Evolutionary conservation across 2,329 filamentous ascomycete species (phyloP), one percentile per base, ranked within the genome.

Genomic region (Paracoccidioides brasiliensis): DNA sequence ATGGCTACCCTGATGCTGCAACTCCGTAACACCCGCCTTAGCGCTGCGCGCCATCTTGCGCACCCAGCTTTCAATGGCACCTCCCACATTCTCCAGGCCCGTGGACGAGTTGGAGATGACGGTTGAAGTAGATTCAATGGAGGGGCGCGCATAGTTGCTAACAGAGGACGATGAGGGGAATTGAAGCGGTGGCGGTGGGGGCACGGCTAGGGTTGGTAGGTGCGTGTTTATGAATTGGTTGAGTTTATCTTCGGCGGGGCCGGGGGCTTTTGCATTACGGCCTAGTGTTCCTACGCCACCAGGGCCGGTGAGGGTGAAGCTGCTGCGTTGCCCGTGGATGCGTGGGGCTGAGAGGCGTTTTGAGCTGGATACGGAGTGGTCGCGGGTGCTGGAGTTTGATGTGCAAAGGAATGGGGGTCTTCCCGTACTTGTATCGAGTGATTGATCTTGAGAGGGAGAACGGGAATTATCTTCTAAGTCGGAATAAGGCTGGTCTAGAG

Each of bases 21-120:
- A 59, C 30, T 73, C 71, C 52, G 63, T 68, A 53, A 74, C 60
- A 9, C 69, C 67, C 7, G 67, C 62, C 52, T 72, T 73, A 3
- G 72, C 72, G 50, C 69, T 69, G 8, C 64, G 70, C 0, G 89
- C 88, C 41, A 95, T 83, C 59, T 89, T 88, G 58, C 90, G 79
- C 57, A 97, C 76, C 90, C 93, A 98, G 0, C 84, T 86, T 71
- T 97, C 93, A 35, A 97, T 84, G 2, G 86, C 85, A 5, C 88
- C 86, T 1, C 90, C 90, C 8, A 95, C 84, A 60, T 90, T 87
- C 64, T 95, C 90, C 2, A 97, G 74, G 6, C 76, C 72, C 0
- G 73, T 71, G 5, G 72, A 67, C 41, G 60, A 66, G 40, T 63
- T 65, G 10, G 70, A 69, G 22, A 64, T 61, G 3, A 59, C 58